Percentiles rank a stretch among this genome's conserved stretches.
Evolutionary conservation across 2,329 filamentous ascomycete species (phyloP).

Genomic region (Parastagonospora avenae): DNA sequence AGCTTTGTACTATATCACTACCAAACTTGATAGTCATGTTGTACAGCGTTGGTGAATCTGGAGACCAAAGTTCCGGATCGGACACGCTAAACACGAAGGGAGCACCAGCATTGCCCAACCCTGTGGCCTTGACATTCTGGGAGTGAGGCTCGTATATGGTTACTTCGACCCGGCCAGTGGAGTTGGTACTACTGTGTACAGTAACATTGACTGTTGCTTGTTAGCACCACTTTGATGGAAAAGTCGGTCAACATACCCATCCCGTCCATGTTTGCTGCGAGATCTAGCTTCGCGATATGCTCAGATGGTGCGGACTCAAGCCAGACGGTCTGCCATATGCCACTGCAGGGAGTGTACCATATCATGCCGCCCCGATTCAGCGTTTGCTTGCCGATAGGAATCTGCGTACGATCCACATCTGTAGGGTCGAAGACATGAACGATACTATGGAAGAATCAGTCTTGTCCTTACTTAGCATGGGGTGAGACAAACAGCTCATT

Average conservation of each 20-base stretch:
- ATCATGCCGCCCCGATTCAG: slow-evolving; percentile 62
- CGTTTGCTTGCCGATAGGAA: slow-evolving; percentile 71
- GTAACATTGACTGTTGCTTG: slow-evolving; percentile 58
- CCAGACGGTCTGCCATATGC: slow-evolving; percentile 78
- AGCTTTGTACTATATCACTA: slow-evolving; percentile 64
- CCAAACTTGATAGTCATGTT: slow-evolving; percentile 63
- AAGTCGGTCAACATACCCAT: slow-evolving; percentile 21
- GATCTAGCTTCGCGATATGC: slow-evolving; percentile 64
- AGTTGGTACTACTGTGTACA: slow-evolving; percentile 54
- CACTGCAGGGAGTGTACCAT: slow-evolving; percentile 74
- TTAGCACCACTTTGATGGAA: slow-evolving; percentile 14
- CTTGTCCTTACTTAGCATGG: background rate
- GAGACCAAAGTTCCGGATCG: slow-evolving; percentile 67
- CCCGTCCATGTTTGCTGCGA: slow-evolving; percentile 55
- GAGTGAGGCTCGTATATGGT: slow-evolving; percentile 43
- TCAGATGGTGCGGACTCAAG: slow-evolving; percentile 65
- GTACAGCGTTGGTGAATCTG: slow-evolving; percentile 66
- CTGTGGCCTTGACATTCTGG: slow-evolving; percentile 50
- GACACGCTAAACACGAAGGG: slow-evolving; percentile 62
- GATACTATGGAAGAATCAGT: slow-evolving; percentile 47
- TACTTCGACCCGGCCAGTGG: slow-evolving; percentile 46
- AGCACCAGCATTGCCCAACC: slow-evolving; percentile 54
- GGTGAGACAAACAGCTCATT: slow-evolving; percentile 59
- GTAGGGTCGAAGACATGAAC: slow-evolving; percentile 73
- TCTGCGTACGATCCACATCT: slow-evolving; percentile 59